Evolutionary conservation across 768 basidiomycete genomes (phyloP), one percentile per base, ranked within the genome.

Genomic region (Cyclocybe cylindracea): DNA sequence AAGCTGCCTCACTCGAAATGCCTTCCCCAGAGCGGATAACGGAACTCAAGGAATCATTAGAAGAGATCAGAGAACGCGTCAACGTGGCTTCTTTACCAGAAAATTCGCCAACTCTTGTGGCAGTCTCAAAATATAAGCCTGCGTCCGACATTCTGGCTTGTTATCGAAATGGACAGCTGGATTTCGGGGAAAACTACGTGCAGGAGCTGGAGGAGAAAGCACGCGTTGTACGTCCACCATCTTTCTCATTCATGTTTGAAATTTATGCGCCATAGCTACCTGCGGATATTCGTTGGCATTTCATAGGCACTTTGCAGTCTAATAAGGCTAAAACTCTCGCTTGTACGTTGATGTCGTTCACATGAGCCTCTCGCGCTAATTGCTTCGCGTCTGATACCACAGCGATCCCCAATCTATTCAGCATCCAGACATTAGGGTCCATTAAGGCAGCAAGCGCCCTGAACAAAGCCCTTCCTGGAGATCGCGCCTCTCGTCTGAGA

Each of bases 171-270:
- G 92, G 89, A 0, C 91, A 97, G 56, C 75, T 86, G 2, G 92
- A 96, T 67, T 99, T 98, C 64, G 97, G 97, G 6, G 97, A 99
- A 74, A 99, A 99, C 67, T 98, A 98, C 63, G 93, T 94, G 9
- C 89, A 95, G 59, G 95, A 98, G 62, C 70, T 98, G 54, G 86
- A 85, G 36, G 93, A 92, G 32, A 97, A 97, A 65, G 91, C 94
- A 0, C 73, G 72, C 51, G 73, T 79, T 62, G 89, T 90, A 66
- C 55, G 80, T 70, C 41, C 16, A 32, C 6, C 16, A 10, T 16
- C 38, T 51, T 54, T 10, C 31, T 19, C 43, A 14, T 38, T 44
- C 35, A 13, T 32, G 32, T 6, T 16, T 11, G 16, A 33, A 10
- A 43, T 29, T 31, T 18, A n/a, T 7, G 11, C 37, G 5, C 36